A percentile compares a stretch with the other conserved stretches of the same genome.
phyloP scores from a whole-genome alignment of 2,329 filamentous ascomycete genomes.

The Diaporthe longicolla region DNA sequence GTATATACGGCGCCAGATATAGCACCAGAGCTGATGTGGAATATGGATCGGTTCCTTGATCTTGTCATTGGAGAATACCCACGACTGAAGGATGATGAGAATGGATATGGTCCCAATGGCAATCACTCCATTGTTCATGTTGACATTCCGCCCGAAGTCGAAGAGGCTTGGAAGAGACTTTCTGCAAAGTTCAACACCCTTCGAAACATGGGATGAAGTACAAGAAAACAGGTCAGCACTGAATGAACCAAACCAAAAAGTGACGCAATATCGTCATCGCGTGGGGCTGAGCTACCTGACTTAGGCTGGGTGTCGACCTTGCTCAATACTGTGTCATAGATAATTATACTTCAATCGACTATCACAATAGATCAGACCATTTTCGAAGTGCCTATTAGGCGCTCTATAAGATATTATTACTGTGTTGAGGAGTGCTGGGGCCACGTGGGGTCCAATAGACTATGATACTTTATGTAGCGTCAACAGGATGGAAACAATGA shows the following conservation, averaged over 20 bases:
- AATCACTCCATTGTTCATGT: conserved; percentile 17
- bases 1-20: background rate
- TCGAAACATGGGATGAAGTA: background rate
- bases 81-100: conserved; percentile 7
- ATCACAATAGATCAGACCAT: too few relatives aligned
- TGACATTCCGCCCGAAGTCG: conserved; percentile 2
- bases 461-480: too few relatives aligned
- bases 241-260: background rate
- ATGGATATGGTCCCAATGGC: conserved; percentile 12
- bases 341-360: too few relatives aligned
- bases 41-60: conserved; percentile 9
- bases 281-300: background rate
- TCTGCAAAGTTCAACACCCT: background rate
- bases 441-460: too few relatives aligned
- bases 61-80: background rate
- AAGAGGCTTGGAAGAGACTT: conserved; percentile 12
- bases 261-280: background rate
- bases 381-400: too few relatives aligned
- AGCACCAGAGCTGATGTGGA: background rate
- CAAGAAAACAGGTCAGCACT: background rate
- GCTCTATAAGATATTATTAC: too few relatives aligned
- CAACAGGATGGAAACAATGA: too few relatives aligned
- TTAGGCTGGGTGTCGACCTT: too few relatives aligned
- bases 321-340: too few relatives aligned
- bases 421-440: too few relatives aligned